phyloP scores from a whole-genome alignment of 345 rosid genomes.

The Salix udensis region DNA sequence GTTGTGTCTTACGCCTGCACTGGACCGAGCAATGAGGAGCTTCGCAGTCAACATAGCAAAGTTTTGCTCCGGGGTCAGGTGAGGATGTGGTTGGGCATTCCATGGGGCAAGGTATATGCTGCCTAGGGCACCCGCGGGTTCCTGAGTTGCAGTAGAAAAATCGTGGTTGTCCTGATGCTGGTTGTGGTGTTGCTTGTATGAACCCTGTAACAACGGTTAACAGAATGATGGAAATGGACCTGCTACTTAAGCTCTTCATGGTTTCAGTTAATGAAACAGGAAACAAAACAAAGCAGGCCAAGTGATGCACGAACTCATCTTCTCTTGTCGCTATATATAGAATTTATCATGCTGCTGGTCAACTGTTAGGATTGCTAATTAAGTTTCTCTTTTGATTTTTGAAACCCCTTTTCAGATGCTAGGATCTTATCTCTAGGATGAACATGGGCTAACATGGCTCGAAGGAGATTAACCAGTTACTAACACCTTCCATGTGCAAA shows the following conservation, averaged over 20 bases:
- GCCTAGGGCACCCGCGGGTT: too few relatives aligned
- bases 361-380: not conserved
- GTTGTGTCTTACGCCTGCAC: constrained; percentile 27
- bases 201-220: constrained; percentile 10
- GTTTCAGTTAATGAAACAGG: not conserved
- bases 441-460: constrained; percentile 6
- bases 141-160: too few relatives aligned
- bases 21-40: constrained; percentile 29
- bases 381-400: not conserved
- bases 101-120: too few relatives aligned
- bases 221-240: constrained; percentile 5
- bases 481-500: not conserved
- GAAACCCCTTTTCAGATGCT: not conserved
- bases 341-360: constrained; percentile 1
- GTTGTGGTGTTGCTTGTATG: not conserved
- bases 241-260: constrained; percentile 15
- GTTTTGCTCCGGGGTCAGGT: constrained; percentile 6
- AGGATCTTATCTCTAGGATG: not conserved
- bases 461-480: not conserved
- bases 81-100: too few relatives aligned
- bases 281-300: not conserved
- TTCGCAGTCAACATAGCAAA: constrained; percentile 32
- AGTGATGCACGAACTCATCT: not conserved
- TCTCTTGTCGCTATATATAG: constrained; percentile 5
- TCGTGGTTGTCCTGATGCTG: too few relatives aligned